These are phyloP conservation scores for Melaleuca alternifolia DNA, from an alignment of 345 rosid species.

Conservation along the genomic window DNA sequence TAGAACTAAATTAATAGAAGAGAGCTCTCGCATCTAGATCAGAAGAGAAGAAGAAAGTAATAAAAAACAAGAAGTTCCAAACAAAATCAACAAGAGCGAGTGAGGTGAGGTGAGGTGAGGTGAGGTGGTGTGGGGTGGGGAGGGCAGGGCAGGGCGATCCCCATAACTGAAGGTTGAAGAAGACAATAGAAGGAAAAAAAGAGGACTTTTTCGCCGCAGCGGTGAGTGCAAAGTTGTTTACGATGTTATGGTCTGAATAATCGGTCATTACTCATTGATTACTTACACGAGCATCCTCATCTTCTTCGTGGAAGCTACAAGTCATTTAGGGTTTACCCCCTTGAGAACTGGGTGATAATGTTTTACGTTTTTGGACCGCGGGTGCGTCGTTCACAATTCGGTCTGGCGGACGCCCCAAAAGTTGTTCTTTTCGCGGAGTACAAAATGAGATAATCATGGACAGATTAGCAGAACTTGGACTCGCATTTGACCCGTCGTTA, in stretches of 20 bases:
- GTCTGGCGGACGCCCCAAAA: not conserved
- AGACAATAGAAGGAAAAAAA: too few species aligned
- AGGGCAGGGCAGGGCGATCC: too few species aligned
- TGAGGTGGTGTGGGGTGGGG: too few species aligned
- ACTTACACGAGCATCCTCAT: not conserved
- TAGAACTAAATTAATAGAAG: too few species aligned
- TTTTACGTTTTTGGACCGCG: not conserved
- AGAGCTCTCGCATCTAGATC: too few species aligned
- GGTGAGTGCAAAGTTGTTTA: too few species aligned
- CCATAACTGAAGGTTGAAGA: too few species aligned
- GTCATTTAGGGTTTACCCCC: not conserved
- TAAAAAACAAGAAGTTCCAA: too few species aligned
- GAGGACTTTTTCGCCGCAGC: too few species aligned
- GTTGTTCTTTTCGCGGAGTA: not conserved
- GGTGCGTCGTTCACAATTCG: not conserved
- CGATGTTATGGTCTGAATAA: not conserved
- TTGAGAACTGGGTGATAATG: not conserved
- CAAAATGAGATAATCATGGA: not conserved
- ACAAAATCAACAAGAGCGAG: too few species aligned
- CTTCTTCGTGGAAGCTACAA: not conserved
- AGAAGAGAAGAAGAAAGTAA: too few species aligned
- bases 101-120: too few species aligned
- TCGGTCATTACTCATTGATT: not conserved
- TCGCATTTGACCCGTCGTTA: not conserved
- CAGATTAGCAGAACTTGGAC: not conserved